A percentile compares a stretch with the other conserved stretches of the same genome.
Evolutionary conservation across 148 eudicot genomes (phyloP).

Genomic region (Vaccinium corymbosum): DNA sequence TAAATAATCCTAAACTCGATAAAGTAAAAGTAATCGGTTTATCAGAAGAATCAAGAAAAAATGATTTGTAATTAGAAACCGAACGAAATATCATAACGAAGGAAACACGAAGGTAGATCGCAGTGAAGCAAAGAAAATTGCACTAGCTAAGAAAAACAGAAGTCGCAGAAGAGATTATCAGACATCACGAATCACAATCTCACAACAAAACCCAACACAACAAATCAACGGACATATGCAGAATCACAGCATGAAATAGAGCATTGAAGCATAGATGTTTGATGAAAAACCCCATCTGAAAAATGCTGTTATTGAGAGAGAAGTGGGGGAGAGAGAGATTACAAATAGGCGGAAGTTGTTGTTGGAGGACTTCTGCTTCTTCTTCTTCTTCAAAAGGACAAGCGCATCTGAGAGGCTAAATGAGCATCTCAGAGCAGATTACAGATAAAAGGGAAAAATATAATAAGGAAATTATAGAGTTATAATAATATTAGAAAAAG

Average conservation of each 20-base stretch:
- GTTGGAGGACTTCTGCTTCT: slow-evolving; percentile 2
- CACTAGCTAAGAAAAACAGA: background rate
- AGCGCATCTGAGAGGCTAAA: slow-evolving; percentile 20
- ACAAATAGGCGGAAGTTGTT: background rate
- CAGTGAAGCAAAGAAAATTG: background rate
- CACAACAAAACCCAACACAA: background rate
- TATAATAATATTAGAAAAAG: background rate
- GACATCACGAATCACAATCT: background rate
- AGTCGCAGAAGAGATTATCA: background rate
- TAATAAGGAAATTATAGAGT: background rate
- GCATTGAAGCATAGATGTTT: background rate
- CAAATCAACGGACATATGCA: background rate
- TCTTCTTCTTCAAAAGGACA: slow-evolving; percentile 1
- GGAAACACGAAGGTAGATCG: background rate
- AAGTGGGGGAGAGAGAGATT: background rate
- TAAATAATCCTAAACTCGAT: background rate
- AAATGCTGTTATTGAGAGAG: background rate
- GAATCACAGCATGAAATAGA: background rate
- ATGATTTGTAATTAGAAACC: background rate
- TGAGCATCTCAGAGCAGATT: slow-evolving; percentile 5
- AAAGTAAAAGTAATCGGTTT: background rate
- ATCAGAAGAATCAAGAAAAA: slow-evolving; percentile 9
- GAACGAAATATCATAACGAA: background rate
- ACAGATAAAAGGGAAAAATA: background rate
- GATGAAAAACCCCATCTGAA: slow-evolving; percentile 10